Evolutionary conservation across 208 protist species (phyloP).

Genomic region (Acanthamoeba quina): DNA sequence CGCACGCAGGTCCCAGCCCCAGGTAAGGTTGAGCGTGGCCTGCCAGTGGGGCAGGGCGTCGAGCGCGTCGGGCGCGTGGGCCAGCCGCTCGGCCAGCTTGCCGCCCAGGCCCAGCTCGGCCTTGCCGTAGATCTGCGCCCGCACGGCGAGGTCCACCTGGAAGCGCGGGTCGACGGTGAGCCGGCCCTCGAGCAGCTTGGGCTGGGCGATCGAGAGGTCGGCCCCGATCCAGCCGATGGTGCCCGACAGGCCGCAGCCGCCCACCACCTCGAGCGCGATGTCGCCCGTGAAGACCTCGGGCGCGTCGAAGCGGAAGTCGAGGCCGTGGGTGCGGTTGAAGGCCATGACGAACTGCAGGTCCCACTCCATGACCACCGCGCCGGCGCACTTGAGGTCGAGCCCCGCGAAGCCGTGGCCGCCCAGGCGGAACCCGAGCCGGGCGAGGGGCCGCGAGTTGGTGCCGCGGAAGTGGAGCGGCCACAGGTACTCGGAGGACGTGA

Average conservation of each 20-base stretch:
- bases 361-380: background rate
- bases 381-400: slow-evolving; percentile 43
- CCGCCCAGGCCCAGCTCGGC: slow-evolving; percentile 32
- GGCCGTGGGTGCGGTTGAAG: slow-evolving; percentile 58
- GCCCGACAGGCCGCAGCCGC: slow-evolving; percentile 36
- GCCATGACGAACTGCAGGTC: background rate
- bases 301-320: background rate
- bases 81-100: slow-evolving; percentile 53
- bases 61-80: slow-evolving; percentile 63
- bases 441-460: background rate
- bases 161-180: background rate
- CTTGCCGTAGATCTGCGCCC: background rate
- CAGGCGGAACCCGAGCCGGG: background rate
- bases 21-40: slow-evolving; percentile 52
- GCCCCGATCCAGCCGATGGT: slow-evolving; percentile 25
- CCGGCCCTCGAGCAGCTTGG: slow-evolving; percentile 31
- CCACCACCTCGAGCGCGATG: background rate
- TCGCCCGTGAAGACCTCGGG: background rate
- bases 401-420: slow-evolving; percentile 30
- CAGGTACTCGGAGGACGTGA: background rate
- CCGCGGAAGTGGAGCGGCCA: slow-evolving; percentile 54
- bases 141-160: background rate
- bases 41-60: slow-evolving; percentile 57
- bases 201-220: background rate
- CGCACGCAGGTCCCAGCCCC: slow-evolving; percentile 1